Evolutionary conservation across 177 flowering plant genomes (phyloP).

Genomic region (Vitis hybrid): DNA sequence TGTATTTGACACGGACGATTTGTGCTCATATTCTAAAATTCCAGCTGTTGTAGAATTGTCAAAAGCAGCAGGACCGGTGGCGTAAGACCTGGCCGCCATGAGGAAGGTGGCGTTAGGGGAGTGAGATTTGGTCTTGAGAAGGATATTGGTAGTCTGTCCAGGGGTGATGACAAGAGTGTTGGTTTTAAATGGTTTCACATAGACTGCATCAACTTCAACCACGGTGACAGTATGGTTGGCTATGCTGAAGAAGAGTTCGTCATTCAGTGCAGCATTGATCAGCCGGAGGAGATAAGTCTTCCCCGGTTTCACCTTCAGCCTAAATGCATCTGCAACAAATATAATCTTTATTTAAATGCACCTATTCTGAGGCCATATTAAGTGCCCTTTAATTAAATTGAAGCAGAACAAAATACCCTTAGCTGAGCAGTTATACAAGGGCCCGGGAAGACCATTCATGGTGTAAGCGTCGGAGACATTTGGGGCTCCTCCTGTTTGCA

Average conservation of each 20-base stretch:
- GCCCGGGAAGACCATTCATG: conserved; percentile 48
- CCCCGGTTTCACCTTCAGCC: conserved; percentile 38
- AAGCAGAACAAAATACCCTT: conserved; percentile 19
- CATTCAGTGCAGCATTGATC: conserved; percentile 42
- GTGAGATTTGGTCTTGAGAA: conserved; percentile 29
- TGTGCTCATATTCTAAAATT: conserved; percentile 25
- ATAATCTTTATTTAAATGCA: background rate
- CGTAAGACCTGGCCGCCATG: conserved; percentile 38
- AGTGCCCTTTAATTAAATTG: background rate
- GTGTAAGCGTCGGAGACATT: conserved; percentile 45
- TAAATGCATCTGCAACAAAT: conserved; percentile 31
- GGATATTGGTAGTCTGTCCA: conserved; percentile 47
- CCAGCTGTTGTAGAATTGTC: conserved; percentile 36
- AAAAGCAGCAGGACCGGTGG: conserved; percentile 30
- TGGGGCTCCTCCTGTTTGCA: conserved; percentile 41
- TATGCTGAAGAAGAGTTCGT: conserved; percentile 46
- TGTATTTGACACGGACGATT: background rate
- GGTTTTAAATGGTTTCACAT: conserved; percentile 37
- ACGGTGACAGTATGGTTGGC: conserved; percentile 44
- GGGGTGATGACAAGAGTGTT: conserved; percentile 29
- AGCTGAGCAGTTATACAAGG: conserved; percentile 37
- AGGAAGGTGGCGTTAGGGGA: conserved; percentile 27
- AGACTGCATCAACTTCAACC: conserved; percentile 40
- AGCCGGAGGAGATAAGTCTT: conserved; percentile 38
- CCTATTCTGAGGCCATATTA: too few relatives aligned